Conservation (phyloP, 371 early-diverging fungal genomes). For the Saksenaea vasiformis region DNA sequence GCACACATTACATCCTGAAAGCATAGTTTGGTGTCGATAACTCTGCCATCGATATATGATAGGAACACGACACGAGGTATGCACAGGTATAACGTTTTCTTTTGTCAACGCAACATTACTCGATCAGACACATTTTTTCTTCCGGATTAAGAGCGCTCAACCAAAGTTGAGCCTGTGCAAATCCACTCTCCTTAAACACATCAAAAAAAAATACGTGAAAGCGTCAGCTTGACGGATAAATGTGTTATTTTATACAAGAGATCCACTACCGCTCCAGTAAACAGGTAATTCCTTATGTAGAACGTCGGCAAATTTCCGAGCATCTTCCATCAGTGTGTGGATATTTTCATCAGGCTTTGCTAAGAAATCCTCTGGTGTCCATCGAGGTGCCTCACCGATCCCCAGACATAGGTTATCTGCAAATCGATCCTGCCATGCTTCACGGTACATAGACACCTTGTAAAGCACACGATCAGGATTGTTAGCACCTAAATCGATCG, state of each 20-base stretch:
- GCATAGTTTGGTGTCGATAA: no score
- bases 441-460: slow-evolving; percentile 38
- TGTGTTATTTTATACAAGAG: slow-evolving; percentile 13
- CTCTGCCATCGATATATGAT: no score
- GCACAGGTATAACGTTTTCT: no score
- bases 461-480: slow-evolving; percentile 29
- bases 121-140: no score
- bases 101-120: no score
- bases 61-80: no score
- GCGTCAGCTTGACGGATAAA: no score
- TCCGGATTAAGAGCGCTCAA: no score
- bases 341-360: slow-evolving; percentile 26
- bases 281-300: slow-evolving; percentile 27
- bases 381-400: slow-evolving; percentile 46
- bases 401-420: slow-evolving; percentile 34
- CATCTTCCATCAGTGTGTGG: slow-evolving; percentile 18
- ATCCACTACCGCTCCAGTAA: slow-evolving; percentile 23
- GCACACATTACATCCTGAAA: no score
- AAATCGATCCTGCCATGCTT: slow-evolving; percentile 40
- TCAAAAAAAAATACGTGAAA: no score
- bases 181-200: no score
- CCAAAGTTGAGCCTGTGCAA: no score
- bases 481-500: slow-evolving; percentile 24
- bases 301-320: slow-evolving; percentile 26
- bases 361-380: slow-evolving; percentile 39